These are phyloP conservation scores for Aspergillus sp. DNA, from an alignment of 2,329 filamentous ascomycete species.

Conservation along the genomic window DNA sequence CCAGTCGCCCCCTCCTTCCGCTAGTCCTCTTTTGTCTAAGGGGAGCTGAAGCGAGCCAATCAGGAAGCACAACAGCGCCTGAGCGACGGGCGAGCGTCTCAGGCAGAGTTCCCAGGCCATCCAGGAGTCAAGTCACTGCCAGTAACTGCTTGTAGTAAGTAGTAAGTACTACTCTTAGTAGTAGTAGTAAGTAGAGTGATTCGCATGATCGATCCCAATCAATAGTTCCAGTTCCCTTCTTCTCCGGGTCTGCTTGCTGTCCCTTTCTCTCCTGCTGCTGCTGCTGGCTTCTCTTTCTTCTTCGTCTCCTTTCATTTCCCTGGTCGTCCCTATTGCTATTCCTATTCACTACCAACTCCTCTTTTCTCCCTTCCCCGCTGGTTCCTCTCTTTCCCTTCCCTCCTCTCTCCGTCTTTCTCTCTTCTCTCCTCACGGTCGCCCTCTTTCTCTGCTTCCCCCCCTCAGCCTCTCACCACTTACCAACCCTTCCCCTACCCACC, in stretches of 20 bases:
- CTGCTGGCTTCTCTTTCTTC: neutral
- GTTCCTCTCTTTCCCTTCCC: constrained; percentile 4
- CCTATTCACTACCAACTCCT: constrained; percentile 1
- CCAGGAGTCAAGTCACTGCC: too few species aligned
- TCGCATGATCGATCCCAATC: neutral
- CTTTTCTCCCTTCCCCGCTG: neutral
- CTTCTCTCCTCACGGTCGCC: constrained; percentile 21
- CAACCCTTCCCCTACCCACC: constrained; percentile 17
- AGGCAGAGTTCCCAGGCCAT: neutral
- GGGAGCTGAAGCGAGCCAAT: constrained; percentile 16
- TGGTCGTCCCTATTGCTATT: constrained; percentile 3
- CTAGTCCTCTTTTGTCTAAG: constrained; percentile 4
- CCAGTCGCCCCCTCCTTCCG: neutral
- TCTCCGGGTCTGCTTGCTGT: neutral
- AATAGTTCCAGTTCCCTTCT: neutral
- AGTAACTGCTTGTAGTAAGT: too few species aligned
- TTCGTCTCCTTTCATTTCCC: neutral
- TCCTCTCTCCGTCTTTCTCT: constrained; percentile 13
- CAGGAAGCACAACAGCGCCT: neutral
- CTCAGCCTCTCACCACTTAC: constrained; percentile 24
- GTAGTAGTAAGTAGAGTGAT: neutral
- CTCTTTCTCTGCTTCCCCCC: constrained; percentile 16
- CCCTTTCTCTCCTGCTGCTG: neutral
- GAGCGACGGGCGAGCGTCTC: constrained; percentile 16
- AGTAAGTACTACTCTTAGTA: too few species aligned